Conservation (phyloP, 139 green algal species). For the Coelastrella sp. region DNA sequence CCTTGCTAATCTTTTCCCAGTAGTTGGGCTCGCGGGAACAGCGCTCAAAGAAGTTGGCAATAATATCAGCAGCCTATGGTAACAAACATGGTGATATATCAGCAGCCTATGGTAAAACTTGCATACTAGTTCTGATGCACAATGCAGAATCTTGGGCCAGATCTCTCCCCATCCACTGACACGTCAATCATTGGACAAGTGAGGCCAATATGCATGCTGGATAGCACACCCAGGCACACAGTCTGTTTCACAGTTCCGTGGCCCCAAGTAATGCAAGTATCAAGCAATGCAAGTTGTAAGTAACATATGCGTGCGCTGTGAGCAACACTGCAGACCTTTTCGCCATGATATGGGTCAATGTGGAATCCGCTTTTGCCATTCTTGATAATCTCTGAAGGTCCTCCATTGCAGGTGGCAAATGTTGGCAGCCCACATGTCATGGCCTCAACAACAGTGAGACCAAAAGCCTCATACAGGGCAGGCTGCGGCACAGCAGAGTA, state of each 20-base stretch:
- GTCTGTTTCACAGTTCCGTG: too few species aligned
- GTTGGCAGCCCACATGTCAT: slow-evolving; percentile 84
- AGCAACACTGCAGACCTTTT: slow-evolving; percentile 4
- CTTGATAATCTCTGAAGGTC: slow-evolving; percentile 81
- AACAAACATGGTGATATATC: not conserved
- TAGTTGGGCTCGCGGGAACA: slow-evolving; percentile 51
- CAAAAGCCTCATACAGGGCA: slow-evolving; percentile 84
- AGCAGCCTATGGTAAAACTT: too few species aligned
- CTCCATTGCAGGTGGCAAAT: slow-evolving; percentile 81
- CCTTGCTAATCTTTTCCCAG: slow-evolving; percentile 65
- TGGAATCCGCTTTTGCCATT: slow-evolving; percentile 80
- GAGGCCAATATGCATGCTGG: too few species aligned
- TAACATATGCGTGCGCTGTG: too few species aligned
- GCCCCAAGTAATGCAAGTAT: too few species aligned
- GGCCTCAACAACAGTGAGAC: slow-evolving; percentile 87
- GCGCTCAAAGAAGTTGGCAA: slow-evolving; percentile 86
- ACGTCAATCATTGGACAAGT: too few species aligned
- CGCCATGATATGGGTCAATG: slow-evolving; percentile 85
- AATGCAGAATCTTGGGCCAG: too few species aligned
- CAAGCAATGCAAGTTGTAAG: too few species aligned
- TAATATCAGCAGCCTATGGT: slow-evolving; percentile 63
- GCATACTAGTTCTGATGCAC: too few species aligned
- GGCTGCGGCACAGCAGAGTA: slow-evolving; percentile 55
- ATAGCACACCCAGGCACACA: too few species aligned
- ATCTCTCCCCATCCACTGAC: too few species aligned